Percentiles rank a stretch among this genome's conserved stretches.
phyloP scores from a whole-genome alignment of 2,329 filamentous ascomycete species.

The Aspergillus spinulosporus region DNA sequence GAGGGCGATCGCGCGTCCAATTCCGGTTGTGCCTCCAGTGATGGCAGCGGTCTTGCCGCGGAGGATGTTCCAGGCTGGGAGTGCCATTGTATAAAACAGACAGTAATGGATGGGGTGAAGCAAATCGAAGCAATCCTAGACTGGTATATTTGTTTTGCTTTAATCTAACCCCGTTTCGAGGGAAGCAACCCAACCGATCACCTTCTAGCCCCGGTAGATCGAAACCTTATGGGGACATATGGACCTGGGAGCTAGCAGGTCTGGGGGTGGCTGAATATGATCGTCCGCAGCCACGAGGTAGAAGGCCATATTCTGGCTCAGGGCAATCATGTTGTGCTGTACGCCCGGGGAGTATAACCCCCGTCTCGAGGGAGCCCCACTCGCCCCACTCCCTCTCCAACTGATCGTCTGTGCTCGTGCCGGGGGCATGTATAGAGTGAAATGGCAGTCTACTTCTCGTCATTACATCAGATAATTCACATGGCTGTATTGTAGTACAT shows the following conservation, averaged over 20 bases:
- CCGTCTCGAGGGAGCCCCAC: constrained; percentile 5
- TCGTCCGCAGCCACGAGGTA: too few species aligned
- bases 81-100: constrained; percentile 12
- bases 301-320: too few species aligned
- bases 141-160: too few species aligned
- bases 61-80: constrained; percentile 53
- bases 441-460: not conserved
- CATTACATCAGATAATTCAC: not conserved
- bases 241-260: too few species aligned
- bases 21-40: constrained; percentile 82
- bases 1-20: constrained; percentile 77
- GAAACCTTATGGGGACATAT: too few species aligned
- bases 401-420: constrained; percentile 2
- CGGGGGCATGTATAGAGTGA: constrained; percentile 4
- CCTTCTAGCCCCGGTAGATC: too few species aligned
- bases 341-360: not conserved
- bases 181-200: too few species aligned
- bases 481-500: not conserved
- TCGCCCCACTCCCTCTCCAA: not conserved
- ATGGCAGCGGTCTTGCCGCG: constrained; percentile 77
- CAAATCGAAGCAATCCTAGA: too few species aligned
- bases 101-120: too few species aligned
- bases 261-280: too few species aligned
- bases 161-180: too few species aligned
- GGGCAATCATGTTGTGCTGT: too few species aligned